Conservation (phyloP, 1,284 basidiomycete genomes). For the Rhodotorula sp. region DNA sequence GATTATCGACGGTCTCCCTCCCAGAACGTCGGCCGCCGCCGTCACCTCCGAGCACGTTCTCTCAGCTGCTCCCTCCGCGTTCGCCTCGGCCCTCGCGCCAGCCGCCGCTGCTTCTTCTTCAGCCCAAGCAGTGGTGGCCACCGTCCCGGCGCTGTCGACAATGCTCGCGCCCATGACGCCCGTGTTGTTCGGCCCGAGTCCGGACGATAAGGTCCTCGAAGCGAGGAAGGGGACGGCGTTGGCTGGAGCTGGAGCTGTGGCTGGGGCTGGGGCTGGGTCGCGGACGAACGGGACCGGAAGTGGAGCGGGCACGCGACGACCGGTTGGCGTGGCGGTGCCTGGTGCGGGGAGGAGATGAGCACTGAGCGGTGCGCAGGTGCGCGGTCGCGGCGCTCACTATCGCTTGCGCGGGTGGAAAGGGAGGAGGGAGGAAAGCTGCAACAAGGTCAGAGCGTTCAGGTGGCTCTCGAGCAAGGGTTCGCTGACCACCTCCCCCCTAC, state of each 20-base stretch:
- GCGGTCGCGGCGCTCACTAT: no score
- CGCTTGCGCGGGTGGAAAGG: no score
- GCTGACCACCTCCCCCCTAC: conserved; percentile 19
- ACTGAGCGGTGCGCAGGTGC: no score
- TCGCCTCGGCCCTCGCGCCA: conserved; percentile 17
- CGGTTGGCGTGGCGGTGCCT: no score
- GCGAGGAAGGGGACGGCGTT: conserved; percentile 69
- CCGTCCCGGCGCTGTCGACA: neutral
- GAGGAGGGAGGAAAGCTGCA: neutral
- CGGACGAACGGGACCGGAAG: neutral
- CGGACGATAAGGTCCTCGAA: conserved; percentile 76
- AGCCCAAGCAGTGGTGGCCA: conserved; percentile 2
- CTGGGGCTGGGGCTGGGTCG: neutral
- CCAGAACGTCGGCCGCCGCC: conserved; percentile 34
- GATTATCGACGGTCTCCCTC: conserved; percentile 24
- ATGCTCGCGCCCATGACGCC: neutral
- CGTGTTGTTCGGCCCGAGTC: conserved; percentile 62
- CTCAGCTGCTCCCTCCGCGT: conserved; percentile 33
- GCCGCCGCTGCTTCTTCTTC: neutral
- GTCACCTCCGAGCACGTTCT: neutral
- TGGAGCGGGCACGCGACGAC: neutral
- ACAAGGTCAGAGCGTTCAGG: conserved; percentile 1
- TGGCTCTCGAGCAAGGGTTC: conserved; percentile 3
- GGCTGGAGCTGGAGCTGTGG: conserved; percentile 21
- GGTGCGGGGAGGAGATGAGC: no score